phyloP scores from a whole-genome alignment of 495 filamentous ascomycete species.

The Annulohypoxylon stygium region DNA sequence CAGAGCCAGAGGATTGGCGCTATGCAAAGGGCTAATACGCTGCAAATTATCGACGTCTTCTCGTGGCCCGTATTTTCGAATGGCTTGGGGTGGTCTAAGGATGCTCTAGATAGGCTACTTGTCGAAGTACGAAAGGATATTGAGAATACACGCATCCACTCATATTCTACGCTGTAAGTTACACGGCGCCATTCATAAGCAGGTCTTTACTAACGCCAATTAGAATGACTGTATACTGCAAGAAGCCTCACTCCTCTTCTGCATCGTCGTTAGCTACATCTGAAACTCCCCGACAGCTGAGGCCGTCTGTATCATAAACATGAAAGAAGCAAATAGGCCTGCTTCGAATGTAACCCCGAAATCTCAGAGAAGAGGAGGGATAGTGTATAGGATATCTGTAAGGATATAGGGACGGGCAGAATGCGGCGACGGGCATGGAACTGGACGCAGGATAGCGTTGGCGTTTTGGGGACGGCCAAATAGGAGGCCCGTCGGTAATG shows the following conservation, averaged over 20 bases:
- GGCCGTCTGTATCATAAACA: slow-evolving; percentile 30
- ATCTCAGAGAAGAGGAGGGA: neutral
- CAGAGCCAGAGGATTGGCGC: slow-evolving; percentile 63
- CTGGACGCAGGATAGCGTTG: slow-evolving; percentile 3
- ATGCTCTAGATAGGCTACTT: slow-evolving; percentile 51
- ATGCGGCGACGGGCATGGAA: slow-evolving; percentile 10
- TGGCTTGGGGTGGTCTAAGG: slow-evolving; percentile 51
- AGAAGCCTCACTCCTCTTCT: slow-evolving; percentile 26
- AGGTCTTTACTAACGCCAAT: neutral
- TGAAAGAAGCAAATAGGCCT: neutral
- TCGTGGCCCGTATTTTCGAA: slow-evolving; percentile 52
- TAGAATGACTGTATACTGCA: slow-evolving; percentile 41
- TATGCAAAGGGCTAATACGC: slow-evolving; percentile 53
- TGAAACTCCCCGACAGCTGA: slow-evolving; percentile 10
- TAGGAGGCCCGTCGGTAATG: slow-evolving; percentile 8
- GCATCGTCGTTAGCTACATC: slow-evolving; percentile 28
- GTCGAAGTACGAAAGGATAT: slow-evolving; percentile 48
- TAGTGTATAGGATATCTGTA: neutral
- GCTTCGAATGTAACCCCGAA: slow-evolving; percentile 1
- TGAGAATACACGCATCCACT: slow-evolving; percentile 49
- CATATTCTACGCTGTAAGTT: slow-evolving; percentile 46
- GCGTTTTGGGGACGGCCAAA: slow-evolving; percentile 7
- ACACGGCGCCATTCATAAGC: neutral
- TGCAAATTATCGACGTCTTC: slow-evolving; percentile 53
- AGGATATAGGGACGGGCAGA: slow-evolving; percentile 4